Base-by-base conservation (phyloP, 768 basidiomycete genomes). In the Wakefieldia striispora region DNA sequence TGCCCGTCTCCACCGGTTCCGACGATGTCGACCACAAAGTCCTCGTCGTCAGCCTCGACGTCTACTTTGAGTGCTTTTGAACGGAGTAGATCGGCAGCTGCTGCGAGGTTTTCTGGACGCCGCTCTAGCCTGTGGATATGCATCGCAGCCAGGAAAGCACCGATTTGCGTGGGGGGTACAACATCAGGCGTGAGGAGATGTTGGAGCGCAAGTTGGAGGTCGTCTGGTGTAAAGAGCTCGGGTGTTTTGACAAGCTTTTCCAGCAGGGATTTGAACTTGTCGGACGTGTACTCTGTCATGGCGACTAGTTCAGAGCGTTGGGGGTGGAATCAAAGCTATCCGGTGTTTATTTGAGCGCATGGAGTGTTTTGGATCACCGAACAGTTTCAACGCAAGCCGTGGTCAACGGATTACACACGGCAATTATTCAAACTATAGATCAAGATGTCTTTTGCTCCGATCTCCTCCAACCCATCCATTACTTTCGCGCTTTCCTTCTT, bases 341-440 rank as follows among this genome's bases (percentile, higher is more conserved):
- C 33, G 13, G n/a, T n/a, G n/a, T n/a, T 7, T 33, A 33, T 33
- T 13, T 33, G 27, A 29, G 12, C 6, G 29, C 26, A 27, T 29
- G 11, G 29, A 3, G 10, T 9, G 26, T 27, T 27, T 27, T 10
- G 9, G 3, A 10, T 27, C 26, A 27, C 26, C 26, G 6, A 27
- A 8, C 26, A 10, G 26, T 27, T 4, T 27, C 26, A 8, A 26
- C n/a, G n/a, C 26, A 26, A 26, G 26, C 26, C 24, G 21, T 45
- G 24, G 24, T 8, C 12, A 20, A 26, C 10, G 24, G 24, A 16
- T 56, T 40, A 91, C 26, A 97, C 95, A 68, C 94, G 81, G 75
- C 95, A 98, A 68, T 98, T 97, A 66, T 92, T 86, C 56, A 99
- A 70, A 54, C 83, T 89, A 64, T 95, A 88, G 45, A 95, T 82